A percentile compares a stretch with the other conserved stretches of the same genome.
Evolutionary conservation across 192 early-diverging fungal species (phyloP).

Genomic region (Coemansia sp.): DNA sequence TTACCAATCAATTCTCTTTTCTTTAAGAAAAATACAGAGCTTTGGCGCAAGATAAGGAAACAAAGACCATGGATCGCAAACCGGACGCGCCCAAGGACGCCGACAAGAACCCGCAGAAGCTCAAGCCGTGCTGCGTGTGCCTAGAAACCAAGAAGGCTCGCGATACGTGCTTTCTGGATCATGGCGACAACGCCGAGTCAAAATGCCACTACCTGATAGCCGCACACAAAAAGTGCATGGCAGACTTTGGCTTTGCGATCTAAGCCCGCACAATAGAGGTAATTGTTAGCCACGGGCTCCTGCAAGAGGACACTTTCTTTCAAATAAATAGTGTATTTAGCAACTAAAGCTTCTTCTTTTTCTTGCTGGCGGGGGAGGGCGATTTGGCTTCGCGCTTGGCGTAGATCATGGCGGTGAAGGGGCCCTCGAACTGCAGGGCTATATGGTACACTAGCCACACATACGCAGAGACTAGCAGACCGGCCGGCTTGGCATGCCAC

Average conservation of each 20-base stretch:
- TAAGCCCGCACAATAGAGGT: conserved; percentile 13
- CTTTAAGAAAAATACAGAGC: no score
- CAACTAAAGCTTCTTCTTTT: conserved; percentile 35
- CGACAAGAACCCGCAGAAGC: neutral
- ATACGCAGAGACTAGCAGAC: conserved; percentile 63
- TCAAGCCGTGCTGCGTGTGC: conserved; percentile 96
- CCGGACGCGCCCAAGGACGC: conserved; percentile 3
- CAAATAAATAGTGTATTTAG: neutral
- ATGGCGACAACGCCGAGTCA: conserved; percentile 70
- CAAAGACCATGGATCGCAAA: neutral
- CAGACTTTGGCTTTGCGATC: conserved; percentile 91
- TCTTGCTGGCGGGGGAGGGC: conserved; percentile 10
- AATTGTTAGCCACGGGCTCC: no score
- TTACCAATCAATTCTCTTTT: no score
- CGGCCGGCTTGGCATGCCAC: conserved; percentile 71
- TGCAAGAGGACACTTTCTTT: no score
- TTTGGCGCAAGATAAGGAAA: no score
- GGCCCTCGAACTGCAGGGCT: conserved; percentile 77
- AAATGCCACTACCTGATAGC: conserved; percentile 85
- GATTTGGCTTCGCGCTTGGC: conserved; percentile 48
- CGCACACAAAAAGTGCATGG: conserved; percentile 88
- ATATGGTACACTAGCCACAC: conserved; percentile 75
- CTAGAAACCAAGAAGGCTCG: conserved; percentile 90
- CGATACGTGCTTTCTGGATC: conserved; percentile 83
- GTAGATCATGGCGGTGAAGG: conserved; percentile 82